Base-by-base conservation (phyloP, 176 grass and related monocot genomes). In the Triticum dicoccoides region DNA sequence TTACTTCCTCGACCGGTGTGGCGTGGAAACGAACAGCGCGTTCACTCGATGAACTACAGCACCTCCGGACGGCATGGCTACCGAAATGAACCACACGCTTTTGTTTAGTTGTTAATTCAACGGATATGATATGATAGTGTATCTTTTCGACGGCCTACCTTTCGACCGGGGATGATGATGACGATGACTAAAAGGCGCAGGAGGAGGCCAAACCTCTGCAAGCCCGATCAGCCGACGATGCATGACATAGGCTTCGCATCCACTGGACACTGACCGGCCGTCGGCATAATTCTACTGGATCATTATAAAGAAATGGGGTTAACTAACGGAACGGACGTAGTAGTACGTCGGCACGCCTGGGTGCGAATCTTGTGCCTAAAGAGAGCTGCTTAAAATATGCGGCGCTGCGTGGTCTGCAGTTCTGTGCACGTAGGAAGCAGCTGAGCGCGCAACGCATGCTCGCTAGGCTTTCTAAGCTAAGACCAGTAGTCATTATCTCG, bases 121-220 rank as follows among this genome's bases (percentile, higher is more conserved):
- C 3, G 23, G 89, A 87, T 86, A 86, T 72, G 52, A 30, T 86
- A 86, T 72, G 52, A 30, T 82, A 82, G 14, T 65, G 77, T 78
- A 78, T 6, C 58, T 33, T 85, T 35, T 69, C 68, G 56, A 82
- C 44, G 65, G 41, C 37, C 27, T 11, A 72, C 75, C 54, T 79
- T 65, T 79, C 2, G 33, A 75, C 14, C 23, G 5, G 69, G 69
- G 9, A 51, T 49, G 49, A 18, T 13, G 42, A 52, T 52, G 51
- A 54, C 7, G 51, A 54, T 7, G 51, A 18, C 51, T 6, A 54
- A 71, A 41, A 65, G 18, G 23, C 42, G 44, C 44, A 20, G 1
- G 39, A 59, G 25, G 23, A 20, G 42, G 42, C 42, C 42, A 68
- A 39, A 32, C 61, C 70, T 76, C 65, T 73, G 58, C 87, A 17